Percentiles rank a stretch among this genome's conserved stretches.
Conservation (phyloP, 2,329 filamentous ascomycete genomes). For the Graphium sp. region DNA sequence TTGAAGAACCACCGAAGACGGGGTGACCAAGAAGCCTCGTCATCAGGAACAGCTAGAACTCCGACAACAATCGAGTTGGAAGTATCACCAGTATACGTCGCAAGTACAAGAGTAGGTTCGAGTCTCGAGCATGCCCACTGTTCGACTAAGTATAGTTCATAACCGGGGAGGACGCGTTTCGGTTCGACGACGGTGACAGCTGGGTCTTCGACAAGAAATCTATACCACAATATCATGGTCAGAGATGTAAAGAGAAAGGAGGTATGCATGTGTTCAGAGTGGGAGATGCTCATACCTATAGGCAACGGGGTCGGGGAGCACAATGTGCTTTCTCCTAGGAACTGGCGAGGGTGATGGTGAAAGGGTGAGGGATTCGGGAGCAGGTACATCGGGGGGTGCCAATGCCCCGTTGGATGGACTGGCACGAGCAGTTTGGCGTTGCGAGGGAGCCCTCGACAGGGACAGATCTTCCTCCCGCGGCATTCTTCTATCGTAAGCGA, state of each 20-base stretch:
- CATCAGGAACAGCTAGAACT: conserved; percentile 65
- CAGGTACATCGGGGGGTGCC: background rate
- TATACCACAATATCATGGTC: conserved; percentile 10
- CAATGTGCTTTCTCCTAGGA: conserved; percentile 23
- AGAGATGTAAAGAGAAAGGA: background rate
- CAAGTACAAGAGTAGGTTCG: conserved; percentile 81
- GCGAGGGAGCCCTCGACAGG: background rate
- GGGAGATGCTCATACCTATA: conserved; percentile 26
- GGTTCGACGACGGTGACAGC: conserved; percentile 60
- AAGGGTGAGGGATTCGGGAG: background rate
- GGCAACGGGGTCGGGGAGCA: conserved; percentile 42
- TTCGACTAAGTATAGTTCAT: conserved; percentile 87
- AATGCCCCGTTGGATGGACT: background rate
- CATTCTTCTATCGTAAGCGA: conserved; percentile 4
- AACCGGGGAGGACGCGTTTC: conserved; percentile 55
- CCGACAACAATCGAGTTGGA: conserved; percentile 64
- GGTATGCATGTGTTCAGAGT: too few relatives aligned
- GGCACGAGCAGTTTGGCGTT: background rate
- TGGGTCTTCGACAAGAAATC: conserved; percentile 74
- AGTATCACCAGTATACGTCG: conserved; percentile 79
- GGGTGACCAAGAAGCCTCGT: conserved; percentile 66
- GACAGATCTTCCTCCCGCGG: conserved; percentile 2
- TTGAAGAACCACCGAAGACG: conserved; percentile 72
- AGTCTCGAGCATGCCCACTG: conserved; percentile 92
- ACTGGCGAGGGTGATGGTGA: background rate